Evolutionary conservation across 1,139 yeast genomes (phyloP).

Genomic region (Suhomyces taliae): DNA sequence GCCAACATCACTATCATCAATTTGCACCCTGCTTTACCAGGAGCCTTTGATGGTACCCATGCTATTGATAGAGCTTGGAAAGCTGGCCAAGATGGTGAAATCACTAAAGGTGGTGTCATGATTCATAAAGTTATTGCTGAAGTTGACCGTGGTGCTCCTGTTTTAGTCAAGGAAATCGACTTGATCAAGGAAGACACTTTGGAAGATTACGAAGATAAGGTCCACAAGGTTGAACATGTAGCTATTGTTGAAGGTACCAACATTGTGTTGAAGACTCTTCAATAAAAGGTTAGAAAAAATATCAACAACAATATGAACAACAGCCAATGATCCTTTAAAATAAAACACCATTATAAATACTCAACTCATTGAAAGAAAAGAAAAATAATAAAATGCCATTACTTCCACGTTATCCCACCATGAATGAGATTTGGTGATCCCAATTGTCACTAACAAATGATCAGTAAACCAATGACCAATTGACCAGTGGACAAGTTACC

Average conservation of each 20-base stretch:
- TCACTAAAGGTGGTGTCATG: slow-evolving; percentile 90
- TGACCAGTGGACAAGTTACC: too few relatives aligned
- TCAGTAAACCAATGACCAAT: too few relatives aligned
- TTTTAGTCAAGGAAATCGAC: slow-evolving; percentile 75
- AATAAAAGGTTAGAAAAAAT: too few relatives aligned
- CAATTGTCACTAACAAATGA: too few relatives aligned
- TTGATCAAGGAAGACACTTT: slow-evolving; percentile 70
- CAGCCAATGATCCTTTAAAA: too few relatives aligned
- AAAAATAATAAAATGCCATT: too few relatives aligned
- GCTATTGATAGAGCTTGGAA: slow-evolving; percentile 96
- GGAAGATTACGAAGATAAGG: slow-evolving; percentile 77
- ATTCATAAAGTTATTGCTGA: slow-evolving; percentile 92
- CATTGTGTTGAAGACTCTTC: slow-evolving; percentile 47
- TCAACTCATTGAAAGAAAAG: too few relatives aligned
- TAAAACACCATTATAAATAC: too few relatives aligned
- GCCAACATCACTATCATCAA: slow-evolving; percentile 78
- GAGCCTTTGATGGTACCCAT: slow-evolving; percentile 94
- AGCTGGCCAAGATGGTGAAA: slow-evolving; percentile 82
- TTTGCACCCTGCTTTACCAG: slow-evolving; percentile 95
- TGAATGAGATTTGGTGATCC: too few relatives aligned
- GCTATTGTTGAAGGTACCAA: slow-evolving; percentile 93
- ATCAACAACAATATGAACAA: too few relatives aligned
- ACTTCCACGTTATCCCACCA: too few relatives aligned
- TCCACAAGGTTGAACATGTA: slow-evolving; percentile 80
- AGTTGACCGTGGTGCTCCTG: slow-evolving; percentile 91